Conservation (phyloP, 2,329 filamentous ascomycete species). For the Aquanectria penicillioides region DNA sequence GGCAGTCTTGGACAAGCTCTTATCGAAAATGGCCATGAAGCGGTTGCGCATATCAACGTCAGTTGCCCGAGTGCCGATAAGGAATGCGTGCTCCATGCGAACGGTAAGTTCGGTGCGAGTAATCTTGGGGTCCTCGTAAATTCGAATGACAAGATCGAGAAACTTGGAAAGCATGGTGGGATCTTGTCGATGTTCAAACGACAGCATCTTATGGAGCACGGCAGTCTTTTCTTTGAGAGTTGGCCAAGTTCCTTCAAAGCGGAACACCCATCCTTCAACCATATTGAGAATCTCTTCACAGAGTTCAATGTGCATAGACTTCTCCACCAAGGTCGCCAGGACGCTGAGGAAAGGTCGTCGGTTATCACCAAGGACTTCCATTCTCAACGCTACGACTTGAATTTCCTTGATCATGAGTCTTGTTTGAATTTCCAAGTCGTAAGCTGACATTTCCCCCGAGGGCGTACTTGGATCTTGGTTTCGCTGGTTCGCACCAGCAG, state of each 20-base stretch:
- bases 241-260: constrained; percentile 92
- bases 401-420: constrained; percentile 94
- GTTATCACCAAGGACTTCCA: constrained; percentile 92
- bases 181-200: constrained; percentile 88
- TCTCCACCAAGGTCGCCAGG: constrained; percentile 92
- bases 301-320: constrained; percentile 85
- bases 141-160: constrained; percentile 93
- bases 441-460: constrained; percentile 69
- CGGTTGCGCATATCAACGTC: constrained; percentile 97
- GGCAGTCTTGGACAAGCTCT: constrained; percentile 90
- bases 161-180: constrained; percentile 90
- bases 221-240: constrained; percentile 99
- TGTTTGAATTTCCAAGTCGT: constrained; percentile 89
- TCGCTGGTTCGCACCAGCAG: constrained; percentile 53
- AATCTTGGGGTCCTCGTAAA: constrained; percentile 98
- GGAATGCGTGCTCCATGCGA: constrained; percentile 96
- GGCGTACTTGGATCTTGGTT: constrained; percentile 65
- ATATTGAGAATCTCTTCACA: constrained; percentile 94
- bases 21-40: constrained; percentile 96
- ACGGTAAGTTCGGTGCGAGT: constrained; percentile 95
- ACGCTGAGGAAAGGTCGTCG: constrained; percentile 94
- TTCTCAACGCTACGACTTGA: constrained; percentile 88
- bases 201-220: constrained; percentile 98
- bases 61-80: constrained; percentile 91
- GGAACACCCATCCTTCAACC: constrained; percentile 96